These are phyloP conservation scores for Myriosclerotinia duriaeana DNA, from an alignment of 2,329 filamentous ascomycete species.

Conservation along the genomic window DNA sequence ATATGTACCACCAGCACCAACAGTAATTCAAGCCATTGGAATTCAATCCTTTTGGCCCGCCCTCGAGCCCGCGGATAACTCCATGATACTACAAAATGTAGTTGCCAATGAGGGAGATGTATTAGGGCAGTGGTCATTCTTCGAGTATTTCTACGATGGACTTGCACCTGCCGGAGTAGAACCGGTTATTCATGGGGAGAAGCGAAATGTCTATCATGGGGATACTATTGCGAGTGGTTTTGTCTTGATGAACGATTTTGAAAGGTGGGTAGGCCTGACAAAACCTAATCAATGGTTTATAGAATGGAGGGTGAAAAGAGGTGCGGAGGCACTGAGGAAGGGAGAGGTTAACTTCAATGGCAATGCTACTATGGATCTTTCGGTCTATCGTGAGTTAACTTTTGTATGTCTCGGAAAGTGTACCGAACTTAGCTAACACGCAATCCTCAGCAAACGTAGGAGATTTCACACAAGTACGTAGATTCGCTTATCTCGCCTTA, in stretches of 20 bases:
- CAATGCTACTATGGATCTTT: background rate
- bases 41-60: constrained; percentile 13
- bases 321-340: background rate
- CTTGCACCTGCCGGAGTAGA: background rate
- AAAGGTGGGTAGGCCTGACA: background rate
- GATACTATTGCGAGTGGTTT: background rate
- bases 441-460: background rate
- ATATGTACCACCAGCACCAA: constrained; percentile 3
- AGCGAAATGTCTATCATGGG: background rate
- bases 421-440: background rate
- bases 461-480: constrained; percentile 3
- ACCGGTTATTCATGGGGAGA: background rate
- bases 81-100: constrained; percentile 21
- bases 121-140: constrained; percentile 5
- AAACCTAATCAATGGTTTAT: background rate
- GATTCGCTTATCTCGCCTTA: no score
- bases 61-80: constrained; percentile 23
- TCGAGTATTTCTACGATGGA: background rate
- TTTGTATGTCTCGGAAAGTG: background rate
- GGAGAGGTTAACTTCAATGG: background rate
- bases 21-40: background rate
- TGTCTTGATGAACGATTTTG: background rate
- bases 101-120: background rate
- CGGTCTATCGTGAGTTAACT: background rate
- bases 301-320: background rate